phyloP scores from a whole-genome alignment of 2,329 filamentous ascomycete genomes.

The Rutstroemia sp. region DNA sequence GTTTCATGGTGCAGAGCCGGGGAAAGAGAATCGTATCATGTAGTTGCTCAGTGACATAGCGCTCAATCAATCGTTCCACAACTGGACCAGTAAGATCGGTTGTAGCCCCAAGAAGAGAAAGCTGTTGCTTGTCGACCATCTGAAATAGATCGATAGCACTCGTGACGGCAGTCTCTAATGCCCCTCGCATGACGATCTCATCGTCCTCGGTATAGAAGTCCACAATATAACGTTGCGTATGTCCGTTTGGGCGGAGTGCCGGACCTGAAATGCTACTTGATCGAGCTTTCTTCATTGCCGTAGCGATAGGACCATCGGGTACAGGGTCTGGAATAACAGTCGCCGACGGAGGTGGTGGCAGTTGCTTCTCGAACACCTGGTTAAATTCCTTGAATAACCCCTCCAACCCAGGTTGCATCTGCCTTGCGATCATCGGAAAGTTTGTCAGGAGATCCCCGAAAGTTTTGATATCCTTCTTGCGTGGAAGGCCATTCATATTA shows the following conservation, averaged over 20 bases:
- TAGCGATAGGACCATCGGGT: slow-evolving; percentile 48
- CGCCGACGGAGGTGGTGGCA: slow-evolving; percentile 67
- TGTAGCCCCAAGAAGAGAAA: slow-evolving; percentile 84
- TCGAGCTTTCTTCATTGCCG: slow-evolving; percentile 47
- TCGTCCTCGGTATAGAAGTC: slow-evolving; percentile 78
- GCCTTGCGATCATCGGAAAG: slow-evolving; percentile 91
- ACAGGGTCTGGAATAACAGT: slow-evolving; percentile 49
- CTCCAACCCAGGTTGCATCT: slow-evolving; percentile 91
- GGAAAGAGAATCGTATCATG: slow-evolving; percentile 81
- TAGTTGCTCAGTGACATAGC: slow-evolving; percentile 88
- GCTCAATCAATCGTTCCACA: slow-evolving; percentile 89
- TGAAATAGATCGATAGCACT: slow-evolving; percentile 94
- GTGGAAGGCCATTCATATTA: slow-evolving; percentile 37
- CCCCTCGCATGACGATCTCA: slow-evolving; percentile 81
- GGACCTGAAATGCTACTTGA: slow-evolving; percentile 38
- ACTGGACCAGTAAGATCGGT: slow-evolving; percentile 88
- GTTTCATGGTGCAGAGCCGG: slow-evolving; percentile 67
- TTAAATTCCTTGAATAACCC: slow-evolving; percentile 85
- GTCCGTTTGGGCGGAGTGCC: slow-evolving; percentile 31
- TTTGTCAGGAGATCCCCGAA: slow-evolving; percentile 86
- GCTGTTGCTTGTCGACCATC: slow-evolving; percentile 87
- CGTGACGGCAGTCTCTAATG: slow-evolving; percentile 86
- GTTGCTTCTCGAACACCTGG: slow-evolving; percentile 73
- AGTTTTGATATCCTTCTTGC: slow-evolving; percentile 84
- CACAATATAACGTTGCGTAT: slow-evolving; percentile 32